Evolutionary conservation across 1,139 yeast genomes (phyloP), one percentile per base, ranked within the genome.

Genomic region (Wickerhamomyces sp.): DNA sequence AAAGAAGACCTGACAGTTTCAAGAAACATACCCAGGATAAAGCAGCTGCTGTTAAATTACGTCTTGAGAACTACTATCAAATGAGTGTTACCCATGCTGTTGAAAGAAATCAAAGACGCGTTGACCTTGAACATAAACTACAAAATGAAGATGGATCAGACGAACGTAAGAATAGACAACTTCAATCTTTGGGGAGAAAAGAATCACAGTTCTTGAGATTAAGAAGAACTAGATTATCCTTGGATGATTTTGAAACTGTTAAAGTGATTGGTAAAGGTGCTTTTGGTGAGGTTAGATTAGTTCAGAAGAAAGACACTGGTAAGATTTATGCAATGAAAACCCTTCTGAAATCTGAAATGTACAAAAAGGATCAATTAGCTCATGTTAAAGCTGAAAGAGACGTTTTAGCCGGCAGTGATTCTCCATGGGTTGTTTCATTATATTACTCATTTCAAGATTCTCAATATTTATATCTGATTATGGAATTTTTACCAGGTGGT

Each of bases 201-300:
- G 94, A 85, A 65, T 82, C 90, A 0, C 91, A 84, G 58, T 85
- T 84, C 55, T 72, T 85, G 58, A 72, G 94, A 57, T 69, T 85
- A 49, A 72, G 93, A 62, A 75, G 94, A 68, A 85, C 94, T 5
- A 79, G 88, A 62, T 66, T 85, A 45, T 73, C 89, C 0, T 63
- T 85, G 43, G 91, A 84, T 44, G 94, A 85, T 65, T 85, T 85
- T 62, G 76, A 72, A 47, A 84, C 93, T 0, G 91, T 85, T 31
- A 85, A 85, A 63, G 93, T 85, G 23, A 85, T 85, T 57, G 94
- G 94, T 56, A 85, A 85, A 62, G 94, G 94, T 63, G 94, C 94
- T 0, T 85, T 85, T 66, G 94, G 94, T 57, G 94, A 85, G 60
- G 94, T 85, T 40, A 69, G 94, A 58, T 68, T 85, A 49, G 94